phyloP scores from a whole-genome alignment of 2,329 filamentous ascomycete genomes.

The Domatiomyces globalis region DNA sequence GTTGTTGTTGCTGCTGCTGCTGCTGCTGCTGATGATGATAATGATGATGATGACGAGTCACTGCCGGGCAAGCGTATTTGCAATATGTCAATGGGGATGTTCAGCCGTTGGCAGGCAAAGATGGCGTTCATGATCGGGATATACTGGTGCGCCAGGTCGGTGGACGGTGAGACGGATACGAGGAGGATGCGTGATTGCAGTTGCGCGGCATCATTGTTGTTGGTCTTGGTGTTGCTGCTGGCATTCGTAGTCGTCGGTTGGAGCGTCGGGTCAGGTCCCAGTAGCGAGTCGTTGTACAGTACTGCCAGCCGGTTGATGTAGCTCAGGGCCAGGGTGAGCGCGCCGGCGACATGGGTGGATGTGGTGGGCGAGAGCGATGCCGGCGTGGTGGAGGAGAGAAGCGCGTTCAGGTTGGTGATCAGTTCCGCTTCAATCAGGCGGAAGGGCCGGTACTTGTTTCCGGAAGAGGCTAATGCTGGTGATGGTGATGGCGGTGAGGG shows the following conservation, averaged over 20 bases:
- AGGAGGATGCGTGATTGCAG: constrained; percentile 76
- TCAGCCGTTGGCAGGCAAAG: constrained; percentile 79
- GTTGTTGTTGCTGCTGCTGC: not conserved
- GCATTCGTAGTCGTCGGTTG: constrained; percentile 22
- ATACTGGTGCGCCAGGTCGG: constrained; percentile 76
- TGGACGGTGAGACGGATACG: constrained; percentile 77
- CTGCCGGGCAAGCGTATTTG: constrained; percentile 39
- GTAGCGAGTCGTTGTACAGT: constrained; percentile 45
- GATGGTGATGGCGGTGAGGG: constrained; percentile 16
- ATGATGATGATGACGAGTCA: not conserved
- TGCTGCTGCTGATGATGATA: not conserved
- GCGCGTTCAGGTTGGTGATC: constrained; percentile 54
- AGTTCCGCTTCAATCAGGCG: constrained; percentile 73
- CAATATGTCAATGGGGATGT: constrained; percentile 83
- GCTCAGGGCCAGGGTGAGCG: constrained; percentile 73
- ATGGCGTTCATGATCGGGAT: constrained; percentile 98
- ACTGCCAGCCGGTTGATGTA: constrained; percentile 77
- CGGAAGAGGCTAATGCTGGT: constrained; percentile 26
- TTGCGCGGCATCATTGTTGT: constrained; percentile 23
- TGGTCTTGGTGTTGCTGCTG: constrained; percentile 14
- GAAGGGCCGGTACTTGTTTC: constrained; percentile 92
- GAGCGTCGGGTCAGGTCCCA: constrained; percentile 18
- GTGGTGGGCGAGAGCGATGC: constrained; percentile 38
- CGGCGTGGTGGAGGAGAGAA: constrained; percentile 55
- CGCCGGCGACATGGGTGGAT: constrained; percentile 80